Percentiles rank a stretch among this genome's conserved stretches.
phyloP scores from a whole-genome alignment of 2,329 filamentous ascomycete species.

The Pleurostoma richardsiae region DNA sequence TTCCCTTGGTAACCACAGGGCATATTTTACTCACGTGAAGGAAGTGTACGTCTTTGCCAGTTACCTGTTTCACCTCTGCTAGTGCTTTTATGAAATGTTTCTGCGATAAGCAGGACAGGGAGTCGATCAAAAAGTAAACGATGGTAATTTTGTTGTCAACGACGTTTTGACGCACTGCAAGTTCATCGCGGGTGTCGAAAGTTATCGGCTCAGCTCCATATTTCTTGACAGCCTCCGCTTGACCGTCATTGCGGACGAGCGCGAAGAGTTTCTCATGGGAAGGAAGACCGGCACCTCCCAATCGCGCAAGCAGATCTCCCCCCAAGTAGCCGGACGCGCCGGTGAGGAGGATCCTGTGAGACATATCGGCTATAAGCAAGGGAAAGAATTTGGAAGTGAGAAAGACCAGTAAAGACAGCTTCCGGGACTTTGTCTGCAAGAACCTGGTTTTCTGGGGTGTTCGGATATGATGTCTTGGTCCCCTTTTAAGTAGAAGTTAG shows the following conservation, averaged over 20 bases:
- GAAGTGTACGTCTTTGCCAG: slow-evolving; percentile 38
- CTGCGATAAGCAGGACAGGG: slow-evolving; percentile 23
- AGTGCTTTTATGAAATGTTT: slow-evolving; percentile 38
- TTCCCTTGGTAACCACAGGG: not conserved
- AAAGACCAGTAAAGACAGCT: no score
- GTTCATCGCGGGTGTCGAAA: slow-evolving; percentile 30
- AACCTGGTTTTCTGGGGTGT: no score
- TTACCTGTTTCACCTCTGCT: slow-evolving; percentile 32
- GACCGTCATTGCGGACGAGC: slow-evolving; percentile 37
- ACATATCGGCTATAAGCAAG: not conserved
- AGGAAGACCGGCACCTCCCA: slow-evolving; percentile 28
- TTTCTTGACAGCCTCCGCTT: slow-evolving; percentile 35
- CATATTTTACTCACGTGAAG: slow-evolving; percentile 26
- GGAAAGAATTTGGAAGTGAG: no score
- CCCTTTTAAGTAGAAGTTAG: no score
- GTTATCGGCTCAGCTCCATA: slow-evolving; percentile 36
- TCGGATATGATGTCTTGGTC: no score
- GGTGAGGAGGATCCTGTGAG: slow-evolving; percentile 36
- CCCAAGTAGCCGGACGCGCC: slow-evolving; percentile 49
- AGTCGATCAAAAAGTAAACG: slow-evolving; percentile 42
- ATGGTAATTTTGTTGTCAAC: slow-evolving; percentile 37
- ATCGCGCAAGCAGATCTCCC: slow-evolving; percentile 38
- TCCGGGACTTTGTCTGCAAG: no score
- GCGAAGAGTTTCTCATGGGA: slow-evolving; percentile 37
- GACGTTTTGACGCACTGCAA: slow-evolving; percentile 27